Evolutionary conservation across 1,139 yeast genomes (phyloP).

Genomic region (Pneumocystis carinii): DNA sequence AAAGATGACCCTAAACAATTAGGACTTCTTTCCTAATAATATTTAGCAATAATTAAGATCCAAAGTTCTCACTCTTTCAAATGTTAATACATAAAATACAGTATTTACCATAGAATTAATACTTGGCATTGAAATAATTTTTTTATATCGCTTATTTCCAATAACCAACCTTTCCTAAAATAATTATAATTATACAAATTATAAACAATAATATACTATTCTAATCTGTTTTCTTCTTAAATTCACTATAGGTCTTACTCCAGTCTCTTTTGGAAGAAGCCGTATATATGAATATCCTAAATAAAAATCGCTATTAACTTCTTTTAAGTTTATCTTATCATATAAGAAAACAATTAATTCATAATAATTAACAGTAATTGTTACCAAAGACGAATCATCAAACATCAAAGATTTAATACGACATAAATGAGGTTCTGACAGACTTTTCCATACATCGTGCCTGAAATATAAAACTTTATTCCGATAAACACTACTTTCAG

Average conservation of each 20-base stretch:
- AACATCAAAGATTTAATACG: slow-evolving; percentile 13
- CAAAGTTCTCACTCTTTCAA: slow-evolving; percentile 1
- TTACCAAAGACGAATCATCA: slow-evolving; percentile 12
- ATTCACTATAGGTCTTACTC: slow-evolving; percentile 20
- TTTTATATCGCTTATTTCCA: neutral
- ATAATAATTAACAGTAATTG: slow-evolving; percentile 14
- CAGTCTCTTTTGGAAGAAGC: slow-evolving; percentile 19
- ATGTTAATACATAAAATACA: slow-evolving; percentile 5
- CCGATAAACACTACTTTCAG: slow-evolving; percentile 36
- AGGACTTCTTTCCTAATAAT: slow-evolving; percentile 20
- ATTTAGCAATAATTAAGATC: neutral
- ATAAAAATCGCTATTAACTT: slow-evolving; percentile 1
- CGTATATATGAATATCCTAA: slow-evolving; percentile 16
- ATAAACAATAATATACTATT: neutral
- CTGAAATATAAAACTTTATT: slow-evolving; percentile 36
- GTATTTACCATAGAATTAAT: slow-evolving; percentile 9
- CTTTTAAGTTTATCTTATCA: neutral
- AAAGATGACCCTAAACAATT: slow-evolving; percentile 14
- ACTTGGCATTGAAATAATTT: slow-evolving; percentile 4
- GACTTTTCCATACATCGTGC: slow-evolving; percentile 42
- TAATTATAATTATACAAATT: neutral
- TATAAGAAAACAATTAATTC: slow-evolving; percentile 1
- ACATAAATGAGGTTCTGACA: slow-evolving; percentile 23
- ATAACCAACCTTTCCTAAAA: neutral
- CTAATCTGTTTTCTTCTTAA: slow-evolving; percentile 13